Evolutionary conservation across 768 basidiomycete genomes (phyloP).

Genomic region (Flagelloscypha sp.): DNA sequence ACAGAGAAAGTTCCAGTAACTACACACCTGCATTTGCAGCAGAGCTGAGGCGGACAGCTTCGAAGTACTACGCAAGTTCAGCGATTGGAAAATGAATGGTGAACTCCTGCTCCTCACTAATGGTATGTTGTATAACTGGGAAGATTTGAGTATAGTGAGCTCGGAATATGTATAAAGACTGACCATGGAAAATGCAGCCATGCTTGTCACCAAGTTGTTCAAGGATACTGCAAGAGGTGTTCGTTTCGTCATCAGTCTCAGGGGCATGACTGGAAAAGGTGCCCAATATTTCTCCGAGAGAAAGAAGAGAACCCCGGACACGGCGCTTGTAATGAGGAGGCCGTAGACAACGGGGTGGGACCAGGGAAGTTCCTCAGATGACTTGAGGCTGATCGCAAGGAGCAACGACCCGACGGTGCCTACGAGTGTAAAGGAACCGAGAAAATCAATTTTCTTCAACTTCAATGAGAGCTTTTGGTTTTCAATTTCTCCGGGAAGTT

Average conservation of each 20-base stretch:
- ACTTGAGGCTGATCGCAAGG: slow-evolving; percentile 69
- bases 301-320: slow-evolving; percentile 56
- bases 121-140: slow-evolving; percentile 77
- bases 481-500: slow-evolving; percentile 58
- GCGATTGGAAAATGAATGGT: slow-evolving; percentile 8
- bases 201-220: slow-evolving; percentile 69
- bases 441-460: slow-evolving; percentile 72
- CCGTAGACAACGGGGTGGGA: slow-evolving; percentile 63
- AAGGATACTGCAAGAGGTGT: slow-evolving; percentile 78
- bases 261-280: slow-evolving; percentile 84
- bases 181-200: slow-evolving; percentile 77
- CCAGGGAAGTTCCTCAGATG: slow-evolving; percentile 74
- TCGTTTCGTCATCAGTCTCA: slow-evolving; percentile 65
- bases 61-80: slow-evolving; percentile 54
- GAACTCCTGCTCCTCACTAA: slow-evolving; percentile 39
- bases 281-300: slow-evolving; percentile 73
- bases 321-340: slow-evolving; percentile 47
- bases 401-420: slow-evolving; percentile 60
- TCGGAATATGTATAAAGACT: slow-evolving; percentile 14
- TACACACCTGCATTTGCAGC: slow-evolving; percentile 63
- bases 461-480: slow-evolving; percentile 53
- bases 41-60: slow-evolving; percentile 63
- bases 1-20: slow-evolving; percentile 6
- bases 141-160: slow-evolving; percentile 11
- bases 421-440: slow-evolving; percentile 78